Evolutionary conservation across 306 rosid species (phyloP), one percentile per base, ranked within the genome.

Genomic region (Acacia confusa): DNA sequence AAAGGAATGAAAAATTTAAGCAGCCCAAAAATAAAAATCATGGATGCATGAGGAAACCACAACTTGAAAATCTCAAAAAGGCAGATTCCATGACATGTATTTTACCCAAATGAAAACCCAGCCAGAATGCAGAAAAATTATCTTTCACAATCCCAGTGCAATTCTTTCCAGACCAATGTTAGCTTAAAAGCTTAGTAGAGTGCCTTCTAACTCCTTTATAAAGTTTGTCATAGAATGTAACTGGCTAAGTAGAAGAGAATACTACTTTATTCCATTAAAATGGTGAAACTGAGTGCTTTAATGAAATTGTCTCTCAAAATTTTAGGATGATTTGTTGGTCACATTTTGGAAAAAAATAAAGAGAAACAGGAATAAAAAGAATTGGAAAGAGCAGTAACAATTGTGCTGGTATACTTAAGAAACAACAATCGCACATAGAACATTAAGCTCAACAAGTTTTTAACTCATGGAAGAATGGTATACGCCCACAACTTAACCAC

Each of bases 101-200:
- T 48, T 58, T 36, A 58, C n/a, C 61, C 63, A 75, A 9, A 66
- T 34, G 57, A 68, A 40, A 81, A 25, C 57, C 58, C 28, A 68
- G 60, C 45, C 74, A 79, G 48, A 71, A 75, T 6, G 22, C 78
- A 75, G 78, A 13, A 75, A 55, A 55, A n/a, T 41, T 20, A 19
- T 52, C 78, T 77, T 34, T 61, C 70, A 24, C 45, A 34, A 11
- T 73, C 25, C 68, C 17, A 20, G 38, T 48, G 47, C 40, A 41
- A 72, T 68, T 40, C 20, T 25, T 48, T 61, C 67, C 52, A 69
- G 52, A 22, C 69, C 14, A 28, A 22, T 61, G 58, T 53, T 79
- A 69, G 38, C 41, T 36, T 60, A 67, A 61, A 68, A 50, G 63
- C 36, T 28, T 43, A 66, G 32, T 47, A n/a, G 67, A 70, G 40